These are phyloP conservation scores for Kluyveromyces lactis DNA, from an alignment of 805 yeast species.

Conservation along the genomic window DNA sequence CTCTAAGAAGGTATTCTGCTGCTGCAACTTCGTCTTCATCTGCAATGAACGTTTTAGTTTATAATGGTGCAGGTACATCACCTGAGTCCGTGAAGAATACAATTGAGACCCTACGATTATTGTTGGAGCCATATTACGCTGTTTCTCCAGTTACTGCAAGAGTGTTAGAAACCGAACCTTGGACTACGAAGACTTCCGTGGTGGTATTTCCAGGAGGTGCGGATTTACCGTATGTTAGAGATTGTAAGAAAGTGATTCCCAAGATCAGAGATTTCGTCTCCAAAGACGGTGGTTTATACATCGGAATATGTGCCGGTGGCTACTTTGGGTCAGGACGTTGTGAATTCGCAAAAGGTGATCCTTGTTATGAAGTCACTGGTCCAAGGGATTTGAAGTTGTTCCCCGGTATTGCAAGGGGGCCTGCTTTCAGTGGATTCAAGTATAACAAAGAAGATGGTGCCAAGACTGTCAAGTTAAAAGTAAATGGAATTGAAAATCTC, in stretches of 20 bases:
- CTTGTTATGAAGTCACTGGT: slow-evolving; percentile 73
- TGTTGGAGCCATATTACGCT: slow-evolving; percentile 82
- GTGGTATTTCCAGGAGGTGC: slow-evolving; percentile 96
- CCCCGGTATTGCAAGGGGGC: slow-evolving; percentile 78
- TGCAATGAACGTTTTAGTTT: slow-evolving; percentile 66
- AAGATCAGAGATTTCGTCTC: slow-evolving; percentile 53
- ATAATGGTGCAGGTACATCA: slow-evolving; percentile 74
- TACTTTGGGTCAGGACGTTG: slow-evolving; percentile 68
- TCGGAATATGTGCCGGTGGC: slow-evolving; percentile 96
- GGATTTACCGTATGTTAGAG: slow-evolving; percentile 74
- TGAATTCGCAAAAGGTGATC: slow-evolving; percentile 77
- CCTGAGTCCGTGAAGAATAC: slow-evolving; percentile 81
- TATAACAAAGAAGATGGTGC: slow-evolving; percentile 77
- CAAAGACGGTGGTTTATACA: slow-evolving; percentile 66
- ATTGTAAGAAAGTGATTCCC: slow-evolving; percentile 65
- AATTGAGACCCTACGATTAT: slow-evolving; percentile 60
- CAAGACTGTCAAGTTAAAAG: slow-evolving; percentile 41
- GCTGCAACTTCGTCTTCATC: no score
- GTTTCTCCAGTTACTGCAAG: slow-evolving; percentile 62
- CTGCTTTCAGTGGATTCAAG: slow-evolving; percentile 70
- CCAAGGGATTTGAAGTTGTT: slow-evolving; percentile 72
- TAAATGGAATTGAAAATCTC: slow-evolving; percentile 26
- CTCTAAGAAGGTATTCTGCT: no score
- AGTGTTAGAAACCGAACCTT: slow-evolving; percentile 71
- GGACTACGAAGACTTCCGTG: slow-evolving; percentile 73